Percentiles rank a stretch among this genome's conserved stretches.
These are phyloP conservation scores for Clitopilus hobsonii DNA, from an alignment of 768 basidiomycete genomes.

Conservation along the genomic window DNA sequence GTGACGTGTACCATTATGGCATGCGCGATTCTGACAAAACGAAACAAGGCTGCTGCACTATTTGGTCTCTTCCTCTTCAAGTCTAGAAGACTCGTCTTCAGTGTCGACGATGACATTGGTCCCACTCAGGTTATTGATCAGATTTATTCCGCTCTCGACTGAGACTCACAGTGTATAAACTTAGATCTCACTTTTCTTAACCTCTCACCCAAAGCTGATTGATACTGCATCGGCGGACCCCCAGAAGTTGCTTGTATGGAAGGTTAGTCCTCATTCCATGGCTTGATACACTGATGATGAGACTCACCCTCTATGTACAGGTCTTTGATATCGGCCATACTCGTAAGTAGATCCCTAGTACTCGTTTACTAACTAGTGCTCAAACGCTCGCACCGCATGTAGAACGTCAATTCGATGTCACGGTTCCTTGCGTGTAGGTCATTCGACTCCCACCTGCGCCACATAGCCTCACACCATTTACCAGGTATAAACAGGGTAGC, in stretches of 20 bases:
- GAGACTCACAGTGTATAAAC: neutral
- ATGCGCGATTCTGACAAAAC: neutral
- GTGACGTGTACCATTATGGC: neutral
- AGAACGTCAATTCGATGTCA: neutral
- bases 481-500: neutral
- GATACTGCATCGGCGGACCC: neutral
- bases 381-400: no score
- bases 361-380: neutral
- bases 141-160: neutral
- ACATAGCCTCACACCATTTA: neutral
- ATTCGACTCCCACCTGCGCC: neutral
- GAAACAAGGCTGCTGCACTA: neutral
- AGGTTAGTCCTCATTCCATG: neutral
- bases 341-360: neutral
- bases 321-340: neutral
- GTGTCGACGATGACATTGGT: neutral
- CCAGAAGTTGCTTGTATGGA: neutral
- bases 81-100: neutral
- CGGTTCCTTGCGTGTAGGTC: neutral
- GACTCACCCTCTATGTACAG: neutral
- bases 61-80: neutral
- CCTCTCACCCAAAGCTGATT: neutral
- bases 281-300: neutral
- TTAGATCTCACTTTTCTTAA: neutral
- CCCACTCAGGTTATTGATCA: neutral